A percentile compares a stretch with the other conserved stretches of the same genome.
Conservation (phyloP, 2,329 filamentous ascomycete genomes). For the Sarocladium strictum region DNA sequence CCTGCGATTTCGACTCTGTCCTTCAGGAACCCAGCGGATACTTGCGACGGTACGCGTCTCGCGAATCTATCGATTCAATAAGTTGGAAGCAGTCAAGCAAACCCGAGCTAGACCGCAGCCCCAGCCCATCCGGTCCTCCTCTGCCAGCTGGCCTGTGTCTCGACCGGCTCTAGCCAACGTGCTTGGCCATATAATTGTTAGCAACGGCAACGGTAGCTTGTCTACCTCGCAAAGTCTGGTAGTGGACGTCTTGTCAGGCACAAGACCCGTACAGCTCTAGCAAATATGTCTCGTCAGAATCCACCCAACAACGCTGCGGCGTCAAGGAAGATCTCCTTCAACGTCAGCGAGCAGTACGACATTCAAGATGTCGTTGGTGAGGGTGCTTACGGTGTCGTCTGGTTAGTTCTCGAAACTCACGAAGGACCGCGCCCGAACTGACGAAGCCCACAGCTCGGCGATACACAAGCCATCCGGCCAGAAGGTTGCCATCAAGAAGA, state of each 20-base stretch:
- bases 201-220: not conserved
- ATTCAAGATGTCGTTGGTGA: constrained; percentile 99
- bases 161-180: not conserved
- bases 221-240: not conserved
- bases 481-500: constrained; percentile 99
- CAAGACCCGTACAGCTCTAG: constrained; percentile 2
- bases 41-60: not conserved
- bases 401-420: constrained; percentile 51
- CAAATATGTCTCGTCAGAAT: constrained; percentile 49
- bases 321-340: constrained; percentile 97
- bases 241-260: constrained; percentile 5
- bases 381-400: constrained; percentile 96
- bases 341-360: constrained; percentile 98
- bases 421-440: not conserved
- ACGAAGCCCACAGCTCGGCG: constrained; percentile 64
- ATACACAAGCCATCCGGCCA: constrained; percentile 97
- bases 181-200: not conserved
- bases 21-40: too few species aligned
- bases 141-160: constrained; percentile 4
- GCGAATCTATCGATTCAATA: not conserved
- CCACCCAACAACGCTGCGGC: constrained; percentile 53
- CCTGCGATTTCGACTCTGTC: not conserved
- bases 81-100: not conserved
- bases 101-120: not conserved
- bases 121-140: not conserved